Evolutionary conservation across 2,329 filamentous ascomycete species (phyloP), one percentile per base, ranked within the genome.

Genomic region (Helotiales sp.): DNA sequence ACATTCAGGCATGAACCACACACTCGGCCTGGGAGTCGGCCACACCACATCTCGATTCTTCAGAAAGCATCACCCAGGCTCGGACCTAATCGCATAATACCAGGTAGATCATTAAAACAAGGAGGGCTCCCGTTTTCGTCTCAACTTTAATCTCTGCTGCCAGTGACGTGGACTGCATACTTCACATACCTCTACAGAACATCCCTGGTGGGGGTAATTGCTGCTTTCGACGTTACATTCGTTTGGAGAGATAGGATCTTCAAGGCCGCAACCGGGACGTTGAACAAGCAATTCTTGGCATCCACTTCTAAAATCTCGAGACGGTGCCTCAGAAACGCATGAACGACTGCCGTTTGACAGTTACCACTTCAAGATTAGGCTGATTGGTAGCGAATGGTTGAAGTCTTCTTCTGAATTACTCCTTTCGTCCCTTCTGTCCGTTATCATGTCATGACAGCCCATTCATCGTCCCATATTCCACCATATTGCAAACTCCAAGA

Each of bases 261-360:
- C 61, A 38, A 54, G 33, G 25, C 22, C 19, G 17, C 3, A 24
- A 44, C 52, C 30, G 10, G 30, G 38, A 52, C 52, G 25, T 57
- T 24, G 51, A 66, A 63, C 61, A 64, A 66, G 63, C 62, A 66
- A 58, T 62, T 54, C 46, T 44, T 44, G 46, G 54, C 52, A 33
- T 34, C 57, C 55, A 60, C 59, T 44, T 33, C 53, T 44, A 48
- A 48, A 40, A 36, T 22, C 47, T 55, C 52, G 62, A 67, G 55
- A 66, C 61, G 49, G 40, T 34, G n/a, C 53, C 48, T 34, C 50
- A 54, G 57, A 64, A 66, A 62, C 59, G 63, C 65, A 64, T 61
- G 47, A 61, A 60, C 57, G 50, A 52, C 62, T 58, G 53, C 57
- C 54, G 56, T 66, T 68, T 69, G 60, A 66, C 58, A 64, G 57